Evolutionary conservation across 768 basidiomycete genomes (phyloP), one percentile per base, ranked within the genome.

Genomic region (button mushroom (Agaricus bisporus)): DNA sequence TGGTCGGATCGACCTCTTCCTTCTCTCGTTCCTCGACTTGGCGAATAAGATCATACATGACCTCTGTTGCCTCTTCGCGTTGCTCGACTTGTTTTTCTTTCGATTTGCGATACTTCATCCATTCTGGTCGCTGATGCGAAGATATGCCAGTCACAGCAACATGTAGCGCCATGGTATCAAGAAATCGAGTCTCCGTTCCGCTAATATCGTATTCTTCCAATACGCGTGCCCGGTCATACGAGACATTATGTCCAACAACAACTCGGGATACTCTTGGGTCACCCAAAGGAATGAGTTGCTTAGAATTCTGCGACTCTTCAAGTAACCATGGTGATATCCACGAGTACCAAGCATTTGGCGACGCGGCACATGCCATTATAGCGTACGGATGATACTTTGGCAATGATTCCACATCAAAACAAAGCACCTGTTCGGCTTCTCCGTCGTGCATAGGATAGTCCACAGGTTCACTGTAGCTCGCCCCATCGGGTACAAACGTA

Each of bases 311-410:
- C 17, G 81, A 71, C 47, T 84, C 73, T 12, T 79, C 80, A 4
- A 94, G 75, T 9, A 97, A 68, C 93, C 93, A 95, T 0, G 97
- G 97, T 0, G 91, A 94, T 57, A 97, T 82, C 95, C 97, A 99
- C 3, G 82, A 81, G 64, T 98, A 99, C 95, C 97, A 98, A 1
- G 83, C 86, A 46, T 82, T 83, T 20, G 78, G 74, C 4, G 92
- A 85, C 1, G 81, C 89, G 3, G 95, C 95, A 56, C 85, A 86
- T 1, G 97, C 95, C 75, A 98, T 86, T 64, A 98, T 73, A 11
- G 95, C 80, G 63, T 82, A 92, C 1, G 85, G 84, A 46, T 88
- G 80, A 63, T 90, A 81, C 25, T 81, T 80, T 1, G 90, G 90
- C 77, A 98, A 79, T 0, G 91, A 93, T 70, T 99, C 95, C 51